Conservation (phyloP, 1,139 yeast genomes). For the Pneumocystis murina region DNA sequence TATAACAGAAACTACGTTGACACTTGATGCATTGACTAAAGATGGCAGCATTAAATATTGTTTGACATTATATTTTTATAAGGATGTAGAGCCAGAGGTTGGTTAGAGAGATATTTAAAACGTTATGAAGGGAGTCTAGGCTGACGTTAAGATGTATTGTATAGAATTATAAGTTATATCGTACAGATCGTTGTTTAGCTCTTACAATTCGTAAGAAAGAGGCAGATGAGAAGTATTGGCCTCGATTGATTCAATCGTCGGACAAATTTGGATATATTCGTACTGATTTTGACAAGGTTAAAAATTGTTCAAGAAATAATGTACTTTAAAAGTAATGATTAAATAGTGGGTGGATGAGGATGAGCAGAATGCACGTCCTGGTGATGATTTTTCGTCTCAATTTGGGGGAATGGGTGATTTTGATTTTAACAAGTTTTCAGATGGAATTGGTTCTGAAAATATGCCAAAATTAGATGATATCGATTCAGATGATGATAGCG, state of each 20-base stretch:
- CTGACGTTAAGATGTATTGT: not conserved
- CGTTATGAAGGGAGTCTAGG: not conserved
- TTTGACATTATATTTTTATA: not conserved
- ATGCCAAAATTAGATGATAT: constrained; percentile 20
- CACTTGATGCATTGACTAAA: constrained; percentile 40
- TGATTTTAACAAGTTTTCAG: constrained; percentile 14
- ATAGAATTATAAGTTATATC: constrained; percentile 19
- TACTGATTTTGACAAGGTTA: constrained; percentile 72
- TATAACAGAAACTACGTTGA: constrained; percentile 43
- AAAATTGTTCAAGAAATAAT: not conserved
- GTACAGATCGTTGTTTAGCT: constrained; percentile 59
- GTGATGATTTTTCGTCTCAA: constrained; percentile 24
- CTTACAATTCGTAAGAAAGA: constrained; percentile 60
- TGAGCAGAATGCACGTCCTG: constrained; percentile 50
- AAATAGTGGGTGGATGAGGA: constrained; percentile 83
- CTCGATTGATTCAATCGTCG: constrained; percentile 67
- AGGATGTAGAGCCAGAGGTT: constrained; percentile 46
- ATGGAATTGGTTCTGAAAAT: not conserved
- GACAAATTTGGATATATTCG: constrained; percentile 57
- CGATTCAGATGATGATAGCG: constrained; percentile 18
- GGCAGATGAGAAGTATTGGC: constrained; percentile 71
- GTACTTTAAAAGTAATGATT: constrained; percentile 17
- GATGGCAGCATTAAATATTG: constrained; percentile 25
- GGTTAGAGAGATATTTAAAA: constrained; percentile 27
- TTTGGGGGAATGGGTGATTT: constrained; percentile 15